phyloP scores from a whole-genome alignment of 1,284 basidiomycete species.

The Papiliotrema laurentii region DNA sequence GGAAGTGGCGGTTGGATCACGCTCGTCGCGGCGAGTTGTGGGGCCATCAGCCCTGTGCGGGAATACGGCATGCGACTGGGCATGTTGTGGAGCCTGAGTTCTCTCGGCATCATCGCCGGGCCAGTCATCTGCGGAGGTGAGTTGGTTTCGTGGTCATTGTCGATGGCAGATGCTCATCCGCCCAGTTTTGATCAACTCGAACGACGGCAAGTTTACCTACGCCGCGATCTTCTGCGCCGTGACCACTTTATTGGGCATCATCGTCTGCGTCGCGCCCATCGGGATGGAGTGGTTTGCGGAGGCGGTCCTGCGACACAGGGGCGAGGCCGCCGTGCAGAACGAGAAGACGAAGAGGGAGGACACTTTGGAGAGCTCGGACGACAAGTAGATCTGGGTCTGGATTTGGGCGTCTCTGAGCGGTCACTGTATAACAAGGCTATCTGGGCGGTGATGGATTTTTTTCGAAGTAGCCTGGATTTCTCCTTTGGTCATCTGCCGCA shows the following conservation, averaged over 20 bases:
- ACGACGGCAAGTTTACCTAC: conserved; percentile 24
- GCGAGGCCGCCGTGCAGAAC: not conserved
- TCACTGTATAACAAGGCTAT: no score
- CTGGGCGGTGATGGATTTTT: no score
- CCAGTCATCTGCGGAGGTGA: conserved; percentile 38
- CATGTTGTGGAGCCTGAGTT: conserved; percentile 36
- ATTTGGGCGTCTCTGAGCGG: no score
- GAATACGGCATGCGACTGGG: conserved; percentile 45
- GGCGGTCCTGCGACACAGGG: not conserved
- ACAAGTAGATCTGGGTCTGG: no score
- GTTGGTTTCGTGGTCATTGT: conserved; percentile 5
- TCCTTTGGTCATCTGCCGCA: no score
- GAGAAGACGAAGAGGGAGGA: not conserved
- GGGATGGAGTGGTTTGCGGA: not conserved
- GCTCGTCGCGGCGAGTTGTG: conserved; percentile 36
- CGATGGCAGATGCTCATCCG: not conserved
- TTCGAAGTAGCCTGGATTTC: no score
- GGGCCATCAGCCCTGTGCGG: conserved; percentile 35
- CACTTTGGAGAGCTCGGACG: no score
- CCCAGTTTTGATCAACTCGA: conserved; percentile 22
- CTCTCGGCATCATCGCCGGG: conserved; percentile 33
- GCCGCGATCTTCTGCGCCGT: conserved; percentile 31
- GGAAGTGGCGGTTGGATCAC: conserved; percentile 39
- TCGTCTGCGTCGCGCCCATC: not conserved
- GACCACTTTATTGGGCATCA: not conserved